Evolutionary conservation across 768 basidiomycete genomes (phyloP), one percentile per base, ranked within the genome.

Genomic region (Rhizopogon vesiculosus): DNA sequence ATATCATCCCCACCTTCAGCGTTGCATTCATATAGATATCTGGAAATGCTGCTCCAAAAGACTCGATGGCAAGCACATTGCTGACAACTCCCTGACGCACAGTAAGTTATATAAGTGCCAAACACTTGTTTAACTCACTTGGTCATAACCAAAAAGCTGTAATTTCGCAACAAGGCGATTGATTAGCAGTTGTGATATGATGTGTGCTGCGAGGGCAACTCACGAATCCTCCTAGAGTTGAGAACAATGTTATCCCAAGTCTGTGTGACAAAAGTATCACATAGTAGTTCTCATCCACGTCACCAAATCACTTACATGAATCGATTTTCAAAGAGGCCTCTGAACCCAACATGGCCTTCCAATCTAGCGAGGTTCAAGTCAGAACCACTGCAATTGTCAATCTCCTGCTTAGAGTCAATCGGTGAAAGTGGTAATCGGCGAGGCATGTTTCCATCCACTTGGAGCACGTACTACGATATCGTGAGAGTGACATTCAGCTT

Each of bases 121-220:
- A 25, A 25, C 25, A 4, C 5, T 31, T 33, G 15, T 5, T 18
- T 3, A 19, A 35, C 28, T 6, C 48, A 66, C 67, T 58, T 71
- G 69, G 38, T 66, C 69, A 51, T 71, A 69, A 12, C 68, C 68
- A 49, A 71, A 69, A 35, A 69, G 62, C 68, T 71, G 33, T 33
- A 31, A 44, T 15, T 16, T 38, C 22, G 22, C 2, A 31, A 28
- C 35, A 40, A 45, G 42, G 2, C 9, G 51, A 25, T 7, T 1
- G 13, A 13, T 38, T 38, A 13, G 12, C 31, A 31, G 31, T 9
- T 13, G 12, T 38, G 2, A 16, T n/a, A n/a, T 38, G 7, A 38
- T 22, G 35, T 29, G n/a, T 54, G n/a, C 16, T 19, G n/a, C 4
- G 35, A 56, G 0, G 31, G 54, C 16, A 28, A 62, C 68, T 66